Base-by-base conservation (phyloP, 768 basidiomycete genomes). In the Lentinus brumalis region DNA sequence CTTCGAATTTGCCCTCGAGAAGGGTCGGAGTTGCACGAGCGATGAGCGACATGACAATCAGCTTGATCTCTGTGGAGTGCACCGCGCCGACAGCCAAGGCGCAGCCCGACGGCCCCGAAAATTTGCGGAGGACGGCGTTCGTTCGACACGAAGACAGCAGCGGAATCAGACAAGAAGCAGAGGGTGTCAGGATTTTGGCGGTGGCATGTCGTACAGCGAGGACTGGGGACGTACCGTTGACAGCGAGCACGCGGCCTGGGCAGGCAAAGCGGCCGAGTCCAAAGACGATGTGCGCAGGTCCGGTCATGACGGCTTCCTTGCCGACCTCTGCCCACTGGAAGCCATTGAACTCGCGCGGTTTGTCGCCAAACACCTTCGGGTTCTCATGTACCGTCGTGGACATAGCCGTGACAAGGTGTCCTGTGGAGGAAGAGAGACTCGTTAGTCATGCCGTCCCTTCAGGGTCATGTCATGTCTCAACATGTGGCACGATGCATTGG, bases 221-320 rank as follows among this genome's bases (percentile, higher is more conserved):
- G 6, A 35, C 35, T 35, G 35, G 7, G 35, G 38, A 26, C 26
- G 3, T 11, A 76, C 75, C 73, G 50, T 71, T 65, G 15, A 74
- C 64, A 3, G 72, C 74, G 18, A 76, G 65, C 15, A 71, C 63
- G 9, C 72, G 67, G 0, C 75, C 75, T 4, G 75, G 74, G 59
- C 75, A 76, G 0, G 73, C 72, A 70, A 74, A 76, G n/a, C 71
- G 62, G 26, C 70, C 72, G 39, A 75, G 50, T 8, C 75, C 75
- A 54, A 76, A 76, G n/a, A 72, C 65, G 31, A 73, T 66, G 53
- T 75, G 74, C 0, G 66, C 67, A 5, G 68, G 57, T 30, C 70
- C 71, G 30, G 65, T 67, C 70, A 73, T 75, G 16, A 70, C 66
- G 0, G 75, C 74, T 5, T 68, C 71, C 35, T 67, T 70, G 53